Evolutionary conservation across 345 rosid genomes (phyloP), one percentile per base, ranked within the genome.

Genomic region (Tarenaya hassleriana): DNA sequence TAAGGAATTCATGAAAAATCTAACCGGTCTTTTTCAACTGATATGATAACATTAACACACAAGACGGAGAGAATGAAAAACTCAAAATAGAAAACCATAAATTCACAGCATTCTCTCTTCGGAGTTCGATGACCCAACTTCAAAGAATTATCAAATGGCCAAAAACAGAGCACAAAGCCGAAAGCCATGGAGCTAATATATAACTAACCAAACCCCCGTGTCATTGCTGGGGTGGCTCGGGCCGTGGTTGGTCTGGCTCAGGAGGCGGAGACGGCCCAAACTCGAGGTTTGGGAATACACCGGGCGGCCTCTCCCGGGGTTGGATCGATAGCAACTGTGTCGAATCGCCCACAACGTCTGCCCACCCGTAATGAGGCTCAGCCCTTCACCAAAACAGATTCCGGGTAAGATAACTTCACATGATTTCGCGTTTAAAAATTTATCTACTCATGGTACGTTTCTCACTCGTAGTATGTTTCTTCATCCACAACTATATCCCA

Each of bases 341-440:
- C 5, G 96, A 87, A 66, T 92, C 90, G 8, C 94, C 96, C 43
- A 84, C 98, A 2, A 88, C 94, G 64, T 84, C 96, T 13, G 94
- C 91, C 98, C 98, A 92, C 33, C 98, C 98, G 31, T 92, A 92
- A 71, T 92, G 98, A 27, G 98, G 98, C 57, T 92, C 96, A 24
- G 88, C 94, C 77, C 98, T 92, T 53, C 64, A 52, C 47, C 61
- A 55, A 18, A 50, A 33, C 39, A 60, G 18, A 34, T 47, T 19
- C 38, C 39, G 18, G 34, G 10, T 16, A 35, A 33, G 16, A 61
- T 16, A 15, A 27, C 20, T 40, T 31, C 31, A 34, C 34, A 44
- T 17, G 33, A 8, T 16, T n/a, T 9, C 41, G 8, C 11, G 41
- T 8, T 37, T 13, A 37, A 37, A n/a, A 37, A 37, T 10, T 3